These are phyloP conservation scores for Macrophomina tecta DNA, from an alignment of 2,329 filamentous ascomycete genomes.

Conservation along the genomic window DNA sequence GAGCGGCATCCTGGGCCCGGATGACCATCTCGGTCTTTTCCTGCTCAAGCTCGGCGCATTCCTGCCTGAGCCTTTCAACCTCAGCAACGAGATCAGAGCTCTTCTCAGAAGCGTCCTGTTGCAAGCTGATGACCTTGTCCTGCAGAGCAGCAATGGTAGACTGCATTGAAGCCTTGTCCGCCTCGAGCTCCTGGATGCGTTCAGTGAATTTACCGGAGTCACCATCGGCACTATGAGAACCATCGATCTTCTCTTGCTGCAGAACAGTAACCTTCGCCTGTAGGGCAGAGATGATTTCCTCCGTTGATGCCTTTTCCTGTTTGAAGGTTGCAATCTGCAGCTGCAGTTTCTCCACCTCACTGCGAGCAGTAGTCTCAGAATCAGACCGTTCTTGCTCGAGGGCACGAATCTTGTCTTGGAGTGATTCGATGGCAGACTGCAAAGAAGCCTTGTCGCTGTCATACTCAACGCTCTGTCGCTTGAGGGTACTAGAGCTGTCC, in stretches of 20 bases:
- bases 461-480: slow-evolving; percentile 26
- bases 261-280: slow-evolving; percentile 14
- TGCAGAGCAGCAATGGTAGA: slow-evolving; percentile 23
- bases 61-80: slow-evolving; percentile 18
- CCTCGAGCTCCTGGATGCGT: slow-evolving; percentile 22
- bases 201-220: not conserved
- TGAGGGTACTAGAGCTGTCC: slow-evolving; percentile 17
- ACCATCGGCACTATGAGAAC: not conserved
- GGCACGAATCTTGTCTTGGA: slow-evolving; percentile 24
- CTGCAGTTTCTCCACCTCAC: slow-evolving; percentile 13
- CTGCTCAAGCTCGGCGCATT: slow-evolving; percentile 18
- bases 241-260: slow-evolving; percentile 18
- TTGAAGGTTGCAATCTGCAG: slow-evolving; percentile 13
- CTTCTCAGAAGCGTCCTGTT: slow-evolving; percentile 22
- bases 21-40: slow-evolving; percentile 17
- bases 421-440: slow-evolving; percentile 20
- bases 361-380: not conserved
- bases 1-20: slow-evolving; percentile 10
- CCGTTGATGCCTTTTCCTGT: slow-evolving; percentile 22
- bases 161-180: slow-evolving; percentile 23
- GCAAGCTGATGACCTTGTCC: slow-evolving; percentile 21
- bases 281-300: slow-evolving; percentile 14
- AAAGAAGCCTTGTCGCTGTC: slow-evolving; percentile 24
- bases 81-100: slow-evolving; percentile 21
- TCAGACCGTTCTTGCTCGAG: slow-evolving; percentile 23